Base-by-base conservation (phyloP, 2,329 filamentous ascomycete genomes). In the Diaporthe ilicicola region DNA sequence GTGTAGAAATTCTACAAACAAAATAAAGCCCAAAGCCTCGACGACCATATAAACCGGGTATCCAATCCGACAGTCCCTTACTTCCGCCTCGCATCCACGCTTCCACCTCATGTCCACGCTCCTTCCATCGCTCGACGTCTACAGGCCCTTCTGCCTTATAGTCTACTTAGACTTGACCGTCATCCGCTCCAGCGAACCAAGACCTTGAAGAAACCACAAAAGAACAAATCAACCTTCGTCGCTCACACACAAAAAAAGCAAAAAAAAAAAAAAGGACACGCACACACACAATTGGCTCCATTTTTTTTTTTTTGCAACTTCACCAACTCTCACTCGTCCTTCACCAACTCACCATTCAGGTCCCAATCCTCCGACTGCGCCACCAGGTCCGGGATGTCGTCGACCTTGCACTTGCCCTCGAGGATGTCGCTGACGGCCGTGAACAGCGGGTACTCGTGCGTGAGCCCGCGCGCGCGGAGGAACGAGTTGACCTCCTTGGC, bases 401-500 rank as follows among this genome's bases (percentile, higher is more conserved):
- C 90, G 22, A 95, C 92, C 75, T 90, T 90, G 76, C 91, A 90
- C 74, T 89, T 90, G 73, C 93, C 93, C 76, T 94, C 88, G 55
- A 97, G 83, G 76, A 97, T 95, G 74, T 90, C 90, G 74, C 94
- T 91, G 64, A 98, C 95, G 1, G 94, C 94, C 10, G 94, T 98
- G 80, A 99, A 97, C 7, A 99, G 85, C 24, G 96, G 96, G 80
- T 97, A 99, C 65, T 97, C 92, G 39, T 89, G 85, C 83, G 97
- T 94, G 74, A 92, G 83, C 0, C 92, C 93, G 75, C 93, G 88
- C 62, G 90, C 89, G 84, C 92, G 93, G 78, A 99, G 83, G 82
- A 98, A 98, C 62, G 87, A 90, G 84, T 97, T 93, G 51, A 99
- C 95, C 81, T 99, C 96, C 74, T 91, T 89, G 10, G 96, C 95